Base-by-base conservation (phyloP, 1,139 yeast species). In the Scheffersomyces quercinus region DNA sequence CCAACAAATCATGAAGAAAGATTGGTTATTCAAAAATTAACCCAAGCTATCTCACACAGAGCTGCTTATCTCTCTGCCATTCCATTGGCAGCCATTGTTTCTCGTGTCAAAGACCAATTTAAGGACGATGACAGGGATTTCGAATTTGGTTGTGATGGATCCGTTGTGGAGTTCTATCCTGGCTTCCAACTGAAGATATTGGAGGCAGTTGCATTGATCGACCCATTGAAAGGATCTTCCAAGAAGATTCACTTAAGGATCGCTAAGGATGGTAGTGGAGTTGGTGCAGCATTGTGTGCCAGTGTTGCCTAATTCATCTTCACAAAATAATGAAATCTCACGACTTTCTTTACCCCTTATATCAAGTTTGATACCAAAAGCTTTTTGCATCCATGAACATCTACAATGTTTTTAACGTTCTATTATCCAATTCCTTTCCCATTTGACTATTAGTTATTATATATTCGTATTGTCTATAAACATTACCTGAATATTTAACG, bases 281-380 rank as follows among this genome's bases (percentile, higher is more conserved):
- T 90, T 36, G 98, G 98, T 52, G 97, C 97, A 41, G 97, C 97
- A 1, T 75, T 91, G 48, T 88, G 96, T 68, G 97, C 97, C 5
- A 65, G 73, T 52, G 61, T 65, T 29, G 66, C 67, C 11, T 50
- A 47, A 38, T 49, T 1, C 20, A 11, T 31, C 20, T 31, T 20
- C 26, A 20, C 7, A 20, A 20, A 40, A 44, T 9, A 30, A 30
- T 30, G 16, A 14, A 31, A 31, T 12, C 2, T 31, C 13, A 31
- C n/a, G 35, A 13, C 20, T 31, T 31, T 20, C 20, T 31, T 15
- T 31, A 14, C 20, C 20, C 20, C 11, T 4, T 15, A 5, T 5
- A 31, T 31, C 7, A 12, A 15, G 14, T 16, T 31, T 16, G 4
- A 15, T 10, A 8, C 14, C 24, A 31, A 31, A 31, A 31, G 35